These are phyloP conservation scores for Eutypella sp. DNA, from an alignment of 2,329 filamentous ascomycete genomes.

Conservation along the genomic window DNA sequence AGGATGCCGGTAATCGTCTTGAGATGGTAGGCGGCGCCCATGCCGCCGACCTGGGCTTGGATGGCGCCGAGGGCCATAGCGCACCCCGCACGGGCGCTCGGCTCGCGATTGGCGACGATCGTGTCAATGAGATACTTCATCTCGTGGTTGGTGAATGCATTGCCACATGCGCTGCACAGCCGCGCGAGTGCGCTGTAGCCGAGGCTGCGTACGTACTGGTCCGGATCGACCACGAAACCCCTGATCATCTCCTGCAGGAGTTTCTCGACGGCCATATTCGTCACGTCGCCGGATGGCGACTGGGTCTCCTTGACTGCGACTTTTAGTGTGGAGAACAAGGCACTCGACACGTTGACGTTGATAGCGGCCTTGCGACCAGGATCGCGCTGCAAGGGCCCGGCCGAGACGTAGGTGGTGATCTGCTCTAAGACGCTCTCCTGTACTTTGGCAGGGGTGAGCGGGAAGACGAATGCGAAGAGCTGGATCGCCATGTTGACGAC, in stretches of 20 bases:
- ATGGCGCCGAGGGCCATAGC: constrained; percentile 91
- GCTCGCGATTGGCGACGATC: constrained; percentile 89
- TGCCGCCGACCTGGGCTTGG: constrained; percentile 91
- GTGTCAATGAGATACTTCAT: constrained; percentile 91
- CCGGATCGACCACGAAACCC: constrained; percentile 73
- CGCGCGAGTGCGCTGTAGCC: constrained; percentile 82
- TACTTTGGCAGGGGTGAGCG: constrained; percentile 82
- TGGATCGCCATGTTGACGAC: constrained; percentile 93
- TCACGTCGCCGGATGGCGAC: constrained; percentile 67
- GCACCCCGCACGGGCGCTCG: constrained; percentile 87
- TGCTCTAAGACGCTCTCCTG: constrained; percentile 96
- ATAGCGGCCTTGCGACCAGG: constrained; percentile 86
- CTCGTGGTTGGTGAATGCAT: constrained; percentile 80
- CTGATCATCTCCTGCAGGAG: constrained; percentile 71
- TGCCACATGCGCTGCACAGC: constrained; percentile 79
- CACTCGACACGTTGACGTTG: constrained; percentile 81
- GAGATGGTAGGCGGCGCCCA: constrained; percentile 93
- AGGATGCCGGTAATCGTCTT: constrained; percentile 96
- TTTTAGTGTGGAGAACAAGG: constrained; percentile 73
- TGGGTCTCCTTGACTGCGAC: constrained; percentile 78
- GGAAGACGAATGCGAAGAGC: constrained; percentile 85
- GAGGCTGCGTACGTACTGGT: constrained; percentile 79
- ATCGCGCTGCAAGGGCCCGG: constrained; percentile 74
- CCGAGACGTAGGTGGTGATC: constrained; percentile 81
- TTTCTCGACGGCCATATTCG: constrained; percentile 71